A percentile compares a stretch with the other conserved stretches of the same genome.
Evolutionary conservation across 495 filamentous ascomycete genomes (phyloP).

Genomic region (Neurospora africana): DNA sequence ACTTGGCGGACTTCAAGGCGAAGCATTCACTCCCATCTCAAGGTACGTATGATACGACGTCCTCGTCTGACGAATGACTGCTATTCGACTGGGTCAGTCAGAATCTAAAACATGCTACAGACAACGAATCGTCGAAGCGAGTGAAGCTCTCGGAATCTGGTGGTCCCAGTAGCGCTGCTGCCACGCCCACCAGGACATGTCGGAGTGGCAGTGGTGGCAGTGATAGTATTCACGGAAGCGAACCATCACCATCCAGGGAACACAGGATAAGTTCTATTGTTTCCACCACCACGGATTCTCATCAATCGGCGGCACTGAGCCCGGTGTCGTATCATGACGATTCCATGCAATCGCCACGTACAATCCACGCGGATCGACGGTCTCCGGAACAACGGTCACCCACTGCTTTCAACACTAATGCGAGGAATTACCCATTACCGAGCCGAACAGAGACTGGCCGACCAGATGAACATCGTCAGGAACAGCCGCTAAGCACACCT

Average conservation of each 20-base stretch:
- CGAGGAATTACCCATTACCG: conserved; percentile 6
- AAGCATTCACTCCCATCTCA: conserved; percentile 44
- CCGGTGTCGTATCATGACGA: conserved; percentile 25
- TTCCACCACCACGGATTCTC: conserved; percentile 24
- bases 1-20: conserved; percentile 63
- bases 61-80: not conserved
- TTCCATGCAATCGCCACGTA: conserved; percentile 21
- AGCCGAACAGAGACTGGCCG: conserved; percentile 7
- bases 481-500: conserved; percentile 8
- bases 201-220: conserved; percentile 30
- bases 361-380: conserved; percentile 7
- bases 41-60: conserved; percentile 21
- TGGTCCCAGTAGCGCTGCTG: conserved; percentile 18
- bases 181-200: conserved; percentile 25
- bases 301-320: conserved; percentile 15
- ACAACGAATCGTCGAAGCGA: conserved; percentile 36
- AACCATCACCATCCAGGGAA: conserved; percentile 30
- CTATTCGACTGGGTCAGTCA: not conserved
- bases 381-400: conserved; percentile 17
- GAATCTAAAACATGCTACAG: conserved; percentile 9
- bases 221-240: conserved; percentile 34
- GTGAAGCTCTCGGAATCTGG: conserved; percentile 23
- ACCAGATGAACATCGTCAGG: conserved; percentile 13
- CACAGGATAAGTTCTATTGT: conserved; percentile 30
- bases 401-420: conserved; percentile 8